These are phyloP conservation scores for Aspergillus asperescens DNA, from an alignment of 495 filamentous ascomycete genomes.

Conservation along the genomic window DNA sequence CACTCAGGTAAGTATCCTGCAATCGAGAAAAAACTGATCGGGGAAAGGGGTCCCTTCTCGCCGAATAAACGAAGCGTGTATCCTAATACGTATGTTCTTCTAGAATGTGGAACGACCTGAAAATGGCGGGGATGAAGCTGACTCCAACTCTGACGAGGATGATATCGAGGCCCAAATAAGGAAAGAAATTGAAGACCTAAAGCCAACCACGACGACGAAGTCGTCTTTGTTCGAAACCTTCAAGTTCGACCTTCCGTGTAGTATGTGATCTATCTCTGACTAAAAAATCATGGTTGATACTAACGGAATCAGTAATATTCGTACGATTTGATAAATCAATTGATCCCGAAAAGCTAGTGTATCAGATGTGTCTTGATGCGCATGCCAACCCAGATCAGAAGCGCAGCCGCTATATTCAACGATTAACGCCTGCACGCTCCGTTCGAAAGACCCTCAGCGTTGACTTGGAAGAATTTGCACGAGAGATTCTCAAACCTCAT, in stretches of 20 bases:
- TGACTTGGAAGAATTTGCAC: conserved; percentile 67
- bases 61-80: not conserved
- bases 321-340: conserved; percentile 55
- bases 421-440: conserved; percentile 72
- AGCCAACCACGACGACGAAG: conserved; percentile 44
- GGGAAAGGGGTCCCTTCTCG: not conserved
- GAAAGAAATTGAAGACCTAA: conserved; percentile 67
- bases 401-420: conserved; percentile 69
- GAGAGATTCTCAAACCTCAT: conserved; percentile 61
- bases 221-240: conserved; percentile 54
- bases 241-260: conserved; percentile 70
- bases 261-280: conserved; percentile 43
- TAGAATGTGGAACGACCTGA: conserved; percentile 22
- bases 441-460: conserved; percentile 75
- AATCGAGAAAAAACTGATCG: not conserved
- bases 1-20: conserved; percentile 52
- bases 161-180: conserved; percentile 83
- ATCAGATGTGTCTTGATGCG: conserved; percentile 65
- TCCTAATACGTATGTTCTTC: not conserved
- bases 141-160: conserved; percentile 37
- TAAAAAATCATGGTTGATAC: conserved; percentile 49
- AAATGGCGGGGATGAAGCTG: conserved; percentile 32
- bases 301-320: conserved; percentile 35
- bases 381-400: conserved; percentile 46
- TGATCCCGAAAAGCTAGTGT: conserved; percentile 75